phyloP scores from a whole-genome alignment of 805 yeast species.

The Cyberlindnera veronae region DNA sequence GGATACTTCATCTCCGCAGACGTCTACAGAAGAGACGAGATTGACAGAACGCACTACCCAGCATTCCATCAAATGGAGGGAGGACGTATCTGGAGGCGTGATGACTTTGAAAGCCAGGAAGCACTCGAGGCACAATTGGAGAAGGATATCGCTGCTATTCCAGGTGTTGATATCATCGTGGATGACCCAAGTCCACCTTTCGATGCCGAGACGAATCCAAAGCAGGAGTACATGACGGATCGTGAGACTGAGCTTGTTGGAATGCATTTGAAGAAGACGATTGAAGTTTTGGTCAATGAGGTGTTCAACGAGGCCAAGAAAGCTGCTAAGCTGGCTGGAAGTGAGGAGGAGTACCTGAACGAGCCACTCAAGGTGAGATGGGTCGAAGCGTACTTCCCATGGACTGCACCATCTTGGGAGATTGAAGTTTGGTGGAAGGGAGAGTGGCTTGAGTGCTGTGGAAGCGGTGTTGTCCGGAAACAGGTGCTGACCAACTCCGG shows the following conservation, averaged over 20 bases:
- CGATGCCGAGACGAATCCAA: constrained; percentile 62
- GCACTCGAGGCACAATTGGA: constrained; percentile 44
- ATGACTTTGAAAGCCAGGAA: constrained; percentile 28
- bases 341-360: constrained; percentile 53
- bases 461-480: constrained; percentile 87
- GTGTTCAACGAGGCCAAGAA: constrained; percentile 72
- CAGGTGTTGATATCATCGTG: constrained; percentile 66
- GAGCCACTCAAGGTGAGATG: constrained; percentile 86
- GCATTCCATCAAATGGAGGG: constrained; percentile 99
- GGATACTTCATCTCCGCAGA: constrained; percentile 95
- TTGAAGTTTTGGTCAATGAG: constrained; percentile 78
- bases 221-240: constrained; percentile 71
- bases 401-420: constrained; percentile 99
- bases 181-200: constrained; percentile 66
- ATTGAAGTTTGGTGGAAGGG: constrained; percentile 99
- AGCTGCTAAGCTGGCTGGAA: constrained; percentile 59
- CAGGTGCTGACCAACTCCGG: constrained; percentile 75
- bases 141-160: constrained; percentile 60
- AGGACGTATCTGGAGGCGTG: constrained; percentile 76
- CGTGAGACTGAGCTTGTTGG: constrained; percentile 67
- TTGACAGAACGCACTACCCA: constrained; percentile 94
- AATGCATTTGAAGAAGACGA: constrained; percentile 76
- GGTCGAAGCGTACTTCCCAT: constrained; percentile 95
- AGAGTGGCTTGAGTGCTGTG: constrained; percentile 96
- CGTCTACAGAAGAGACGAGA: constrained; percentile 92